Evolutionary conservation across 768 basidiomycete species (phyloP).

Genomic region (Crucibulum laeve): DNA sequence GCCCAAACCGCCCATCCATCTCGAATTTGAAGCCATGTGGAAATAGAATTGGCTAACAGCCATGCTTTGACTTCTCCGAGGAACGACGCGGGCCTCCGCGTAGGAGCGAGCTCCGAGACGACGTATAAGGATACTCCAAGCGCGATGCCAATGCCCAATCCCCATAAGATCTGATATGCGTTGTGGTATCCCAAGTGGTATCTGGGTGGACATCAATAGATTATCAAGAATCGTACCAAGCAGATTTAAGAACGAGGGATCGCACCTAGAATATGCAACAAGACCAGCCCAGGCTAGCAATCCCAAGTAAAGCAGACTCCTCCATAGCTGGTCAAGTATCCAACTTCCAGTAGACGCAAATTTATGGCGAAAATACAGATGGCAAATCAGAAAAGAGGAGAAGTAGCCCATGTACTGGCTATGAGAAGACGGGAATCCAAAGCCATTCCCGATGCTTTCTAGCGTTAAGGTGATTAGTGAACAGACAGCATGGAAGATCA

Average conservation of each 20-base stretch:
- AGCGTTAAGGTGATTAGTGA: slow-evolving; percentile 1
- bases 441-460: slow-evolving; percentile 65
- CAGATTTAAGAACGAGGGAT: background rate
- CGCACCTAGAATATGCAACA: slow-evolving; percentile 80
- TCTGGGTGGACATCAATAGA: slow-evolving; percentile 27
- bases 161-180: slow-evolving; percentile 70
- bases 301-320: slow-evolving; percentile 39
- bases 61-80: slow-evolving; percentile 45
- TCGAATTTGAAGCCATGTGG: slow-evolving; percentile 63
- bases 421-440: slow-evolving; percentile 86
- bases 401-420: slow-evolving; percentile 92
- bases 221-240: background rate
- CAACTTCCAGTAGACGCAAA: slow-evolving; percentile 50
- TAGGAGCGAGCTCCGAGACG: slow-evolving; percentile 55
- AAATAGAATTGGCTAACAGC: slow-evolving; percentile 53
- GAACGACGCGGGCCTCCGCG: slow-evolving; percentile 43
- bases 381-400: slow-evolving; percentile 68
- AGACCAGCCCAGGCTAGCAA: slow-evolving; percentile 52
- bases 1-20: slow-evolving; percentile 82
- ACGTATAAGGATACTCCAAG: slow-evolving; percentile 54
- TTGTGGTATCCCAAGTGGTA: slow-evolving; percentile 73
- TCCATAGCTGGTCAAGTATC: slow-evolving; percentile 49
- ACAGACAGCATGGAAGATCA: slow-evolving; percentile 1
- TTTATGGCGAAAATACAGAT: slow-evolving; percentile 66
- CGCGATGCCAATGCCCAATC: slow-evolving; percentile 55